A percentile compares a stretch with the other conserved stretches of the same genome.
Evolutionary conservation across 805 yeast genomes (phyloP).

Genomic region (Wickerhamomyces bisporus): DNA sequence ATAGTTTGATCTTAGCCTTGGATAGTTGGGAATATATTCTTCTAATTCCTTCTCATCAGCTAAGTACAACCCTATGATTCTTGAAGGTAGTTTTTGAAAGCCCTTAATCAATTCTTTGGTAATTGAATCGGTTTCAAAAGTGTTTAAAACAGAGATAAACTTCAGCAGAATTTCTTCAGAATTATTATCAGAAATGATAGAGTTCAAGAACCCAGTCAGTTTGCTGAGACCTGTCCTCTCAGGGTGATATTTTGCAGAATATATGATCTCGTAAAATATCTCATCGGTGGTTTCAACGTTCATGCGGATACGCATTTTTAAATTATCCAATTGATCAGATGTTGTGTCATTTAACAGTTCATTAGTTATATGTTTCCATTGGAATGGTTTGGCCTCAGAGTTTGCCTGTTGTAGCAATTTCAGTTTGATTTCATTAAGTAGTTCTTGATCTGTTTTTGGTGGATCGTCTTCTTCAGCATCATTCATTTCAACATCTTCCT

Average conservation of each 20-base stretch:
- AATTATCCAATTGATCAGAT: not conserved
- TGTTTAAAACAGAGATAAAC: conserved; percentile 27
- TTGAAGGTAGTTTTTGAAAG: conserved; percentile 20
- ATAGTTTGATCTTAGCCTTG: conserved; percentile 4
- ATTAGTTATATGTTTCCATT: conserved; percentile 10
- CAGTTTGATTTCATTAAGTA: not conserved
- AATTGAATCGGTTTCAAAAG: conserved; percentile 22
- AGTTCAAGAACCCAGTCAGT: conserved; percentile 14
- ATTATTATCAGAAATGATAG: conserved; percentile 9
- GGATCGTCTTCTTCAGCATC: conserved; percentile 1
- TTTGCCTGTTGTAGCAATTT: not conserved
- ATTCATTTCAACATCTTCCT: conserved; percentile 8
- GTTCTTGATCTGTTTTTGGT: not conserved
- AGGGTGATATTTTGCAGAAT: conserved; percentile 14
- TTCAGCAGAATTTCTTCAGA: conserved; percentile 17
- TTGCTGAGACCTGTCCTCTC: conserved; percentile 7
- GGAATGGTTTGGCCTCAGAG: not conserved
- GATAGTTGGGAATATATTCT: conserved; percentile 13
- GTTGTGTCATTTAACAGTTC: not conserved
- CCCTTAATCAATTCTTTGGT: conserved; percentile 20
- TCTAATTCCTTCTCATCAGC: conserved; percentile 34
- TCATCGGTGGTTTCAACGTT: conserved; percentile 6
- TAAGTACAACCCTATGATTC: conserved; percentile 12
- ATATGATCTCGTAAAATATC: conserved; percentile 20
- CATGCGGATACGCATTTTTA: conserved; percentile 1